phyloP scores from a whole-genome alignment of 768 basidiomycete species.

The Peribolospora kevripleyi region DNA sequence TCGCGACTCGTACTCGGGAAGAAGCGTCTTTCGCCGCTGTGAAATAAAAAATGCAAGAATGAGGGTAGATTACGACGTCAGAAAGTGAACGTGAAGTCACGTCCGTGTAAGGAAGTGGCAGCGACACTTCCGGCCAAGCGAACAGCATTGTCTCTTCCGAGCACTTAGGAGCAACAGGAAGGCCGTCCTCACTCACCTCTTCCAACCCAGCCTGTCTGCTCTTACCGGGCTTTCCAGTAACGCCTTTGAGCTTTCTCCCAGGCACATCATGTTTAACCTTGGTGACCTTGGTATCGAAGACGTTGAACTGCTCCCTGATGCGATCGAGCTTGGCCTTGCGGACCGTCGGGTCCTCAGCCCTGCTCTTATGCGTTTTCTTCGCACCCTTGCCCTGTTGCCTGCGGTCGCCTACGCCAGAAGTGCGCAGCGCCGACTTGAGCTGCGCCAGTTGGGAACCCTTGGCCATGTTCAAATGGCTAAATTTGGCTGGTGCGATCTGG shows the following conservation, averaged over 20 bases:
- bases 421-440: conserved; percentile 58
- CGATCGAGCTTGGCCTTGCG: conserved; percentile 40
- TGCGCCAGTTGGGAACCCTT: conserved; percentile 55
- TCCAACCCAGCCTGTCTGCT: conserved; percentile 79
- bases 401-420: conserved; percentile 45
- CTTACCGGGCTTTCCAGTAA: conserved; percentile 55
- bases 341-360: conserved; percentile 4
- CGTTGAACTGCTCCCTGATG: conserved; percentile 67
- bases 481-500: no score
- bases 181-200: conserved; percentile 30
- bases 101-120: no score
- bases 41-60: conserved; percentile 1
- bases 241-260: conserved; percentile 61
- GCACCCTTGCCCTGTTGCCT: conserved; percentile 41
- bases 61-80: neutral
- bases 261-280: conserved; percentile 83
- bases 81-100: neutral
- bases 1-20: conserved; percentile 66
- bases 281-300: conserved; percentile 80
- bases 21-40: conserved; percentile 33
- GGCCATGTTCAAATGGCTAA: neutral
- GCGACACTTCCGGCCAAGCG: no score
- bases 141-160: neutral
- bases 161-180: neutral
- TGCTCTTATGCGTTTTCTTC: conserved; percentile 30